Evolutionary conservation across 1,284 basidiomycete species (phyloP), one percentile per base, ranked within the genome.

Genomic region (Mycena sp.): DNA sequence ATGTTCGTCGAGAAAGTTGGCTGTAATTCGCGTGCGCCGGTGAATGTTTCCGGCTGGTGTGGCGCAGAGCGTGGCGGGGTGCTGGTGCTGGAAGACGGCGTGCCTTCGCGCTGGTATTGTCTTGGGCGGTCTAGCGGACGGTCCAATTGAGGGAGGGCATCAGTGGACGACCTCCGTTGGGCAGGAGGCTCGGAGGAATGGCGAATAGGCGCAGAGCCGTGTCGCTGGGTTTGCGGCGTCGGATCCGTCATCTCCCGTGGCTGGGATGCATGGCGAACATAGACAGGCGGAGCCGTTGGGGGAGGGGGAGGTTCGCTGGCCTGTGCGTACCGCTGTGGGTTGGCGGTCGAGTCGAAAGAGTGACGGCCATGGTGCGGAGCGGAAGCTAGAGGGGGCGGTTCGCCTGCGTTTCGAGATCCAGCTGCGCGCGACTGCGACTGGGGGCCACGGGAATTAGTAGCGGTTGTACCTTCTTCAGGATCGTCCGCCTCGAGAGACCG

Each of bases 1-100:
- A 90, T 87, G 46, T 78, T 85, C 19, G 84, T 71, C 2, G 87
- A 87, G 69, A 91, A 91, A 0, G 90, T 91, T 0, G 87, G 80
- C 46, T 86, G 82, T 16, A 91, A 82, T 21, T 85, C 82, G 21
- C 73, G 77, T 52, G 76, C 78, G 10, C 81, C 70, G 0, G 82
- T 87, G 69, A 83, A 88, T 0, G 71, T 73, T 54, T 77, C 76
- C 16, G 61, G 65, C n/a, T 66, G 58, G 21, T 57, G 53, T 12
- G 54, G n/a, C n/a, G n/a, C n/a, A n/a, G n/a, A n/a, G n/a, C n/a
- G n/a, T n/a, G n/a, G n/a, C n/a, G n/a, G n/a, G n/a, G n/a, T n/a
- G n/a, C n/a, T n/a, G n/a, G n/a, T n/a, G n/a, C n/a, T n/a, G n/a
- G n/a, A n/a, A n/a, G n/a, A n/a, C n/a, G n/a, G n/a, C n/a, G 37